phyloP scores from a whole-genome alignment of 768 basidiomycete genomes.

The Termitomyces sp. region DNA sequence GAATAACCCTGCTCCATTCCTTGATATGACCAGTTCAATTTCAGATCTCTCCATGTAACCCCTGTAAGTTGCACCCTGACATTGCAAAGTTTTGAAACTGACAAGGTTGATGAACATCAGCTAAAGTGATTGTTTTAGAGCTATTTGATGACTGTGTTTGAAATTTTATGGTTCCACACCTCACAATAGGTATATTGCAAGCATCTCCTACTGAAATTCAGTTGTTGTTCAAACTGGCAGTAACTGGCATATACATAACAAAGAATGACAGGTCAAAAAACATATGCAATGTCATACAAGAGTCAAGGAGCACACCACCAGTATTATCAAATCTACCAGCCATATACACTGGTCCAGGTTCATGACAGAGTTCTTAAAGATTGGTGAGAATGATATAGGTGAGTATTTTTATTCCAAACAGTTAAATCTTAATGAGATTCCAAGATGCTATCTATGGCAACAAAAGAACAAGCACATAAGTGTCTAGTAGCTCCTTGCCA shows the following conservation, averaged over 20 bases:
- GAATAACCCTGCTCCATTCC: too few relatives aligned
- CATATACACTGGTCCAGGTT: neutral
- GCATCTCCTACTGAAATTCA: constrained; percentile 1
- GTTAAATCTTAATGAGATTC: neutral
- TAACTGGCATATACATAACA: neutral
- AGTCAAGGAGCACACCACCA: neutral
- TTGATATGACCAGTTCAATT: too few relatives aligned
- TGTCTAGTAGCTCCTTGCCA: neutral
- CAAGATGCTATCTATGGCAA: neutral
- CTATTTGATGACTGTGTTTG: neutral
- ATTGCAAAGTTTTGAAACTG: too few relatives aligned
- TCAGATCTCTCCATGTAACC: too few relatives aligned
- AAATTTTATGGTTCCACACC: neutral
- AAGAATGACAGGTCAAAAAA: neutral
- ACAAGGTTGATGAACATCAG: neutral
- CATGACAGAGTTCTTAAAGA: neutral
- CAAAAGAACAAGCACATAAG: neutral
- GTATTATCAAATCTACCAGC: neutral
- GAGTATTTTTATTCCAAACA: too few relatives aligned
- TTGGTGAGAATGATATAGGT: too few relatives aligned
- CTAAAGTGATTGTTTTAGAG: neutral
- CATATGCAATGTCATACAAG: neutral
- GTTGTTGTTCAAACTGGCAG: neutral
- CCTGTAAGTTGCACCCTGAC: neutral
- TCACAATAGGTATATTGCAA: neutral